Evolutionary conservation across 2,329 filamentous ascomycete genomes (phyloP).

Genomic region (Cytospora chrysosperma): DNA sequence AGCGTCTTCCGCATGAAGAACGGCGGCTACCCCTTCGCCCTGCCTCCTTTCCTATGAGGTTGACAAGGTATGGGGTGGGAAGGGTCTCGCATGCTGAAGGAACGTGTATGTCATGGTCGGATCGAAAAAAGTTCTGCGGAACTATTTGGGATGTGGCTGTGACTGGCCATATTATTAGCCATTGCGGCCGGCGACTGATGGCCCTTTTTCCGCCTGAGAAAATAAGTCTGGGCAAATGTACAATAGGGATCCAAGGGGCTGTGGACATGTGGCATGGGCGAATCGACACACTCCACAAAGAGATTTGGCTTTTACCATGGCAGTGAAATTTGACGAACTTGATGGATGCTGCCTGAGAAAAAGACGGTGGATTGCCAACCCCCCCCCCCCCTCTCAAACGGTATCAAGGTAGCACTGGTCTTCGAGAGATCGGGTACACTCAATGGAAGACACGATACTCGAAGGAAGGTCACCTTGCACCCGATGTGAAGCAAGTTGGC

Average conservation of each 20-base stretch:
- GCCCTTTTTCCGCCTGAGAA: not conserved
- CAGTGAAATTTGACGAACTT: not conserved
- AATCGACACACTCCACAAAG: not conserved
- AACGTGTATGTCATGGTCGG: not conserved
- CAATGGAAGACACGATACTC: not conserved
- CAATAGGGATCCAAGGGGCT: not conserved
- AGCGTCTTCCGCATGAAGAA: conserved; percentile 96
- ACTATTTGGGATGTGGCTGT: no score
- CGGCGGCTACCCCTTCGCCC: conserved; percentile 86
- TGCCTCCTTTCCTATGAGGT: conserved; percentile 76
- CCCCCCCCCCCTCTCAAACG: not conserved
- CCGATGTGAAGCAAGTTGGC: not conserved
- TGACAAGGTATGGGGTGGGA: not conserved
- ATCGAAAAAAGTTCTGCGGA: not conserved
- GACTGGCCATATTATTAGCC: not conserved
- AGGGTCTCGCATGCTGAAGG: not conserved
- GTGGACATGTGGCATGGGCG: not conserved
- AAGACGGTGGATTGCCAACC: not conserved
- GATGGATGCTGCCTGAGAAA: not conserved
- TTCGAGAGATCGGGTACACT: not conserved
- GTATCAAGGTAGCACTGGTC: not conserved
- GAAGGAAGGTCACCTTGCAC: not conserved
- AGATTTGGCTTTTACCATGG: not conserved
- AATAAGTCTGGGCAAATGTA: not conserved
- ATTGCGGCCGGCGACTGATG: not conserved